Evolutionary conservation across 2,329 filamentous ascomycete species (phyloP), one percentile per base, ranked within the genome.

Genomic region (Penicillium thymicola): DNA sequence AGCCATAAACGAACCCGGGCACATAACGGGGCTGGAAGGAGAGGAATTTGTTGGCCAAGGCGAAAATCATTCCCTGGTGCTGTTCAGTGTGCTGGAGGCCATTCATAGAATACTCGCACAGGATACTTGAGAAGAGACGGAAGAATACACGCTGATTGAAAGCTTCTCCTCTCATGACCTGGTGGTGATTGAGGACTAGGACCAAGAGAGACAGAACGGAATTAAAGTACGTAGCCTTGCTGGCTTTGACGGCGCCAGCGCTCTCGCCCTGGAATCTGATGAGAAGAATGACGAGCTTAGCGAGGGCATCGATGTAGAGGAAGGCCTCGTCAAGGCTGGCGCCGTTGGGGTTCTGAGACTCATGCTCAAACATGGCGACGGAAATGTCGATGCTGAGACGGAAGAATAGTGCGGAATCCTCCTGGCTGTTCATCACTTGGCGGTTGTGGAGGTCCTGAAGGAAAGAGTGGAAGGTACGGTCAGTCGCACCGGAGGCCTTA

Each of bases 91-190:
- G 70, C 55, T 87, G 81, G 59, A 86, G 81, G 13, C 81, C 82
- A 46, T 84, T 78, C 45, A 78, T 70, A 28, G 84, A 80, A 54
- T 93, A 82, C 65, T 94, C 88, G 72, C 89, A 90, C 5, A 99
- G 81, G 46, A 97, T 81, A 67, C 89, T 83, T 0, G 91, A 93
- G 70, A 97, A 89, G 41, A 99, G 81, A 44, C 93, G 87, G 82
- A 92, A 94, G 79, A 97, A 97, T 30, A 95, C 87, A 59, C 90
- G 87, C 69, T 93, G 89, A 67, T 91, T 93, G 78, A 96, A 92
- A 38, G 82, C 83, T 52, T 96, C 92, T 4, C 86, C 89, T 44
- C 88, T 85, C 73, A 87, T 90, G 54, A 89, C 82, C 67, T 95
- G 88, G 70, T 97, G 91, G 65, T 94, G 87, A 72, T 90, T 93